These are phyloP conservation scores for Inga laurina DNA, from an alignment of 306 rosid genomes.

Conservation along the genomic window DNA sequence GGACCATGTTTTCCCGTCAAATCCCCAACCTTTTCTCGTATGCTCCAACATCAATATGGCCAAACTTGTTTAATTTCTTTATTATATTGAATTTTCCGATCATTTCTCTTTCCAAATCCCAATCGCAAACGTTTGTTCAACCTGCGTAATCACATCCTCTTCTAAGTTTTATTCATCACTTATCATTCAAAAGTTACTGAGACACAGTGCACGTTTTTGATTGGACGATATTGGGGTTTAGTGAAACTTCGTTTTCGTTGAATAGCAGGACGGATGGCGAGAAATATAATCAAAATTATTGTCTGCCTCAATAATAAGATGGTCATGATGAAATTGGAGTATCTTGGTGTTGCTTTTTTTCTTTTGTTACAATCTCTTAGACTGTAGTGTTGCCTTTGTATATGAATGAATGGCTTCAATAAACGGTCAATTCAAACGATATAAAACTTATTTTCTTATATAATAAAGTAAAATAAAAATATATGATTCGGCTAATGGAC, in stretches of 20 bases:
- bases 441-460: neutral
- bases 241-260: neutral
- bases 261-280: neutral
- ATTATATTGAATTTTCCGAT: neutral
- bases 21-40: neutral
- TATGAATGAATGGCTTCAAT: neutral
- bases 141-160: neutral
- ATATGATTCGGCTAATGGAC: neutral
- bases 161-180: neutral
- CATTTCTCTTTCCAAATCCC: neutral
- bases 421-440: neutral
- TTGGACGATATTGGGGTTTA: neutral
- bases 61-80: neutral
- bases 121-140: neutral
- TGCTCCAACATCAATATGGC: neutral
- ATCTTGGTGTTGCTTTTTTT: neutral
- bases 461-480: neutral
- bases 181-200: neutral
- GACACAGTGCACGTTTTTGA: neutral
- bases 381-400: neutral
- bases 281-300: neutral
- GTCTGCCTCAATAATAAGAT: neutral
- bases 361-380: neutral
- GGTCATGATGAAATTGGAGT: neutral
- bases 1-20: neutral